Conservation (phyloP, 306 rosid species). For the Vigna trinervia region DNA sequence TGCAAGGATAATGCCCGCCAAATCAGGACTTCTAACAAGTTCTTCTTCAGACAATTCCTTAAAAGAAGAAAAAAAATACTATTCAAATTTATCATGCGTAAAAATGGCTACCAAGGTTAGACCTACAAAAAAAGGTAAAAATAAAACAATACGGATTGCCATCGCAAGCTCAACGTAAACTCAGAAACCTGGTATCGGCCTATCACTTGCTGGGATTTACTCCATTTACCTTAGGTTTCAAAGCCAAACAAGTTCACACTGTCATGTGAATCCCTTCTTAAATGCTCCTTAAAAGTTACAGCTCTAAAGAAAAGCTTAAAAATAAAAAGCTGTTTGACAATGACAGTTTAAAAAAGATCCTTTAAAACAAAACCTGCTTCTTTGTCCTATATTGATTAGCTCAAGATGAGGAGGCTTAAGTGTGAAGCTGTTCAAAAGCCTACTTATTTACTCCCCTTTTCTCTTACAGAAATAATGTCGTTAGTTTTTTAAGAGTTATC, state of each 20-base stretch:
- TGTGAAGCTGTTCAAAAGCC: background rate
- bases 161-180: conserved; percentile 5
- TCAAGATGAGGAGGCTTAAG: background rate
- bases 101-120: conserved; percentile 25
- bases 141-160: conserved; percentile 4
- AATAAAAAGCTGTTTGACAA: background rate
- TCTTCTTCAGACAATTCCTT: conserved; percentile 46
- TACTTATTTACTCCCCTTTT: background rate
- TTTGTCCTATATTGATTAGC: background rate
- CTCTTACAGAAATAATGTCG: background rate
- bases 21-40: conserved; percentile 45
- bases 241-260: conserved; percentile 23
- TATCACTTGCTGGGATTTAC: conserved; percentile 21
- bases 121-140: background rate
- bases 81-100: conserved; percentile 33
- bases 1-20: conserved; percentile 35
- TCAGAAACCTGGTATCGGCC: conserved; percentile 20
- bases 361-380: background rate
- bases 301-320: conserved; percentile 1
- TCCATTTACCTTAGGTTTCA: conserved; percentile 33
- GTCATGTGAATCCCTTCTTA: conserved; percentile 35
- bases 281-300: background rate
- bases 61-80: conserved; percentile 7
- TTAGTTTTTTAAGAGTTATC: background rate
- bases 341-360: background rate